Conservation (phyloP, 2,329 filamentous ascomycete genomes). For the Lachnellula occidentalis region DNA sequence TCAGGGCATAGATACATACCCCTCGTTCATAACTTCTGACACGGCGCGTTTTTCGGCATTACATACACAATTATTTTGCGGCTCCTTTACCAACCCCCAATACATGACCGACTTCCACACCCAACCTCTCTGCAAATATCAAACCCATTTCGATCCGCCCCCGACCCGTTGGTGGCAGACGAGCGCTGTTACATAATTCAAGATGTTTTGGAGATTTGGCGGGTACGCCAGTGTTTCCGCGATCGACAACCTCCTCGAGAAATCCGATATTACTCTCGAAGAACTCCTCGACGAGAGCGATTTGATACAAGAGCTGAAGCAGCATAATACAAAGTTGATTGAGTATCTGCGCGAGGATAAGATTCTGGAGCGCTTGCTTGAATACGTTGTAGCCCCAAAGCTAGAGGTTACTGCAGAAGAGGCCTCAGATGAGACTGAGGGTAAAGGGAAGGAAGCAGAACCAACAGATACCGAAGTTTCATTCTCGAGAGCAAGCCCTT, state of each 20-base stretch:
- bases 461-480: slow-evolving; percentile 43
- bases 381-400: slow-evolving; percentile 84
- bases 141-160: slow-evolving; percentile 20
- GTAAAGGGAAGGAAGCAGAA: slow-evolving; percentile 44
- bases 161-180: slow-evolving; percentile 24
- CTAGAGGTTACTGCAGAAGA: slow-evolving; percentile 52
- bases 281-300: slow-evolving; percentile 95
- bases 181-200: slow-evolving; percentile 39
- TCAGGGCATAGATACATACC: slow-evolving; percentile 17
- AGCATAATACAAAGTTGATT: slow-evolving; percentile 95
- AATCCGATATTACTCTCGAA: slow-evolving; percentile 88
- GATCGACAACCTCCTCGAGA: slow-evolving; percentile 94
- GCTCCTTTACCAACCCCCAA: slow-evolving; percentile 17
- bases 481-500: slow-evolving; percentile 44
- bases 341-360: slow-evolving; percentile 88
- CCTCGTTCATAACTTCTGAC: slow-evolving; percentile 11
- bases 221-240: slow-evolving; percentile 96
- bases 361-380: slow-evolving; percentile 76
- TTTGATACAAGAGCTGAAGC: slow-evolving; percentile 94
- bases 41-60: slow-evolving; percentile 17
- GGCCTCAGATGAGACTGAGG: slow-evolving; percentile 43
- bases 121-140: slow-evolving; percentile 16
- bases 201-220: slow-evolving; percentile 99
- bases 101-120: slow-evolving; percentile 27
- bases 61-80: slow-evolving; percentile 11